These are phyloP conservation scores for Tolypocladium paradoxum DNA, from an alignment of 2,329 filamentous ascomycete genomes.

Conservation along the genomic window DNA sequence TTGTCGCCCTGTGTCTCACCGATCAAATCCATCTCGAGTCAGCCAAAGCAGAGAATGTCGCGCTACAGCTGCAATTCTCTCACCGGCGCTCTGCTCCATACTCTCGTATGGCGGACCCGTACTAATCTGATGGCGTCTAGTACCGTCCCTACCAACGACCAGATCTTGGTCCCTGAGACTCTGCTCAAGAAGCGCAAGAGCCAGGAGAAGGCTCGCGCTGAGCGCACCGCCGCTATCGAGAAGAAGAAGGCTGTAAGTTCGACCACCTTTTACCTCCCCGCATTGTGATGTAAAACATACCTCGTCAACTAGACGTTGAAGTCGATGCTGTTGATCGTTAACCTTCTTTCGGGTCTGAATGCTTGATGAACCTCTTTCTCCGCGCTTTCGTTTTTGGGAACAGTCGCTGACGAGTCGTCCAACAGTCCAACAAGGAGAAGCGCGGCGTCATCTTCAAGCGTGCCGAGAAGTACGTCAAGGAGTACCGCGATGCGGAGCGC, in stretches of 20 bases:
- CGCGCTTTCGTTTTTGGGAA: constrained; percentile 7
- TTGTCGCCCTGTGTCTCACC: constrained; percentile 43
- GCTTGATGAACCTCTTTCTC: constrained; percentile 17
- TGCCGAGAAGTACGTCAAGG: constrained; percentile 98
- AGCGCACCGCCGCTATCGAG: constrained; percentile 66
- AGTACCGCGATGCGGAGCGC: constrained; percentile 96
- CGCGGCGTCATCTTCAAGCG: constrained; percentile 98
- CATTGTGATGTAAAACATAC: constrained; percentile 81
- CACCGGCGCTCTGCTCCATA: constrained; percentile 65
- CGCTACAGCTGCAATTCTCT: constrained; percentile 86
- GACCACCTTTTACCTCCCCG: constrained; percentile 11
- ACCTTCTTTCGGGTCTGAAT: constrained; percentile 99
- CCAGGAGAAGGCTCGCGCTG: constrained; percentile 97
- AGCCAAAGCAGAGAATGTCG: constrained; percentile 85
- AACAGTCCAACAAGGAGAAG: constrained; percentile 96
- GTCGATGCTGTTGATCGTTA: constrained; percentile 96
- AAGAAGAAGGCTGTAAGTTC: constrained; percentile 86
- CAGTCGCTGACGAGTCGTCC: constrained; percentile 24
- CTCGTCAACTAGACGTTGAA: constrained; percentile 76
- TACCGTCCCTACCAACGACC: constrained; percentile 85
- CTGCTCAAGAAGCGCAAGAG: constrained; percentile 99
- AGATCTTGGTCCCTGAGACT: constrained; percentile 97
- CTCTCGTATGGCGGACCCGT: constrained; percentile 55
- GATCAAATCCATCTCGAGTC: constrained; percentile 80
- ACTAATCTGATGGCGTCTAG: constrained; percentile 66